Percentiles rank a stretch among this genome's conserved stretches.
These are phyloP conservation scores for Eleusine coracana DNA, from an alignment of 176 grass and related monocot species.

Conservation along the genomic window DNA sequence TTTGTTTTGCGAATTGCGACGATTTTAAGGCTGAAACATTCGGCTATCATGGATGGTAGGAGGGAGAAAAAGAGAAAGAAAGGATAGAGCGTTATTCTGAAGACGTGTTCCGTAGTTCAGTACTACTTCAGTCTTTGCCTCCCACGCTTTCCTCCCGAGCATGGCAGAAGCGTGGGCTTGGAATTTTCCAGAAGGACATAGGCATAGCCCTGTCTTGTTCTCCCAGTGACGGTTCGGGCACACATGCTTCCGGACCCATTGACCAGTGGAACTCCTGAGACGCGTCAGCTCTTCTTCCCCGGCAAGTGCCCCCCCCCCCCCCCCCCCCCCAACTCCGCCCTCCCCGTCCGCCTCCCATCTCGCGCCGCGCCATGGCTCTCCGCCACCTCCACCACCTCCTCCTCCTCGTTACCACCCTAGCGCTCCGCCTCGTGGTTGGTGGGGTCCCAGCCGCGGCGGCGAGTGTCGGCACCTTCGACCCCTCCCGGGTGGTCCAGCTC, in stretches of 20 bases:
- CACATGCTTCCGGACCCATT: not conserved
- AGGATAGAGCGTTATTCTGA: not conserved
- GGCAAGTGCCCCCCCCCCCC: not conserved
- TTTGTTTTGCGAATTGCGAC: too few species aligned
- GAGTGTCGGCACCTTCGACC: slow-evolving; percentile 48
- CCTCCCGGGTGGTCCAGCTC: slow-evolving; percentile 68
- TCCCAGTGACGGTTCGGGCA: not conserved
- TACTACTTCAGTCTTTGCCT: not conserved
- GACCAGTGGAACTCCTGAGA: not conserved
- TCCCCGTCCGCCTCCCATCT: slow-evolving; percentile 18
- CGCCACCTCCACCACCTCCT: slow-evolving; percentile 6
- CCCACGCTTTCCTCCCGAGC: not conserved
- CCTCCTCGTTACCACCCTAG: slow-evolving; percentile 19
- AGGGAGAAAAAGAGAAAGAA: too few species aligned
- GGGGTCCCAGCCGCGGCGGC: slow-evolving; percentile 11
- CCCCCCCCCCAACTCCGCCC: not conserved
- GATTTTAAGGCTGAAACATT: too few species aligned
- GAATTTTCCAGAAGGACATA: slow-evolving; percentile 1
- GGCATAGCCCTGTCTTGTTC: not conserved
- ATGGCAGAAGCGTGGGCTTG: not conserved
- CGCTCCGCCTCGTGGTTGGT: slow-evolving; percentile 17
- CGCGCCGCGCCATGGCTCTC: slow-evolving; percentile 42
- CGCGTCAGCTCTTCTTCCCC: slow-evolving; percentile 15
- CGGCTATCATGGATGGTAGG: too few species aligned
- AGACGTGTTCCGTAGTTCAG: not conserved